Evolutionary conservation across 495 filamentous ascomycete species (phyloP), one percentile per base, ranked within the genome.

Genomic region (Letharia columbiana): DNA sequence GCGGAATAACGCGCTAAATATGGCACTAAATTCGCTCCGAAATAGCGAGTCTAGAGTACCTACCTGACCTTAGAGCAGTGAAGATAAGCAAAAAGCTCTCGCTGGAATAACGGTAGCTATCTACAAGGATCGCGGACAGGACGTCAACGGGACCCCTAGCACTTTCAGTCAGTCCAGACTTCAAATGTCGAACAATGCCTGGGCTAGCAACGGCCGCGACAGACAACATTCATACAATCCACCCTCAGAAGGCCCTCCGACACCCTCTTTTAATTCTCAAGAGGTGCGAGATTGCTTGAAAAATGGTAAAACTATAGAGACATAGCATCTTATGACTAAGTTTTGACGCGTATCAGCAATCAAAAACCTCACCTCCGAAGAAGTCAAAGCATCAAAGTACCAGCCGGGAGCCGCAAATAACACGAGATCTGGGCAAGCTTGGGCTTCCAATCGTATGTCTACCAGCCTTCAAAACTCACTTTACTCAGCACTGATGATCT

Each of bases 361-460:
- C 54, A 59, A n/a, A 20, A 44, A 8, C n/a, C 41, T 54, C 9
- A 45, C 28, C 28, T 31, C 28, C 31, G 52, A 56, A 56, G 52
- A 56, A 56, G 28, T 56, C 31, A 56, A 56, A 56, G 52, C 52
- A 59, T 17, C 52, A 57, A 45, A 23, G 28, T 59, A 35, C 52
- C 52, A 33, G 31, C 42, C 41, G 15, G 63, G 40, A 45, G 41
- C 37, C 37, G 54, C 52, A 28, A 77, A 75, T 60, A 78, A 73
- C 64, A 71, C 74, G 49, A 73, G 76, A 71, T 69, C 75, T 3
- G 71, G 75, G 44, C 74, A 76, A 50, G 76, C 81, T 44, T 81
- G 81, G 80, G 80, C 76, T n/a, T 75, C 78, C 20, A 83, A 82
- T 68, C 69, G 81, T 83, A 77, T 63, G 75, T 71, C 52, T n/a